These are phyloP conservation scores for Bifiguratus adelaidae DNA, from an alignment of 192 early-diverging fungal species.

Conservation along the genomic window DNA sequence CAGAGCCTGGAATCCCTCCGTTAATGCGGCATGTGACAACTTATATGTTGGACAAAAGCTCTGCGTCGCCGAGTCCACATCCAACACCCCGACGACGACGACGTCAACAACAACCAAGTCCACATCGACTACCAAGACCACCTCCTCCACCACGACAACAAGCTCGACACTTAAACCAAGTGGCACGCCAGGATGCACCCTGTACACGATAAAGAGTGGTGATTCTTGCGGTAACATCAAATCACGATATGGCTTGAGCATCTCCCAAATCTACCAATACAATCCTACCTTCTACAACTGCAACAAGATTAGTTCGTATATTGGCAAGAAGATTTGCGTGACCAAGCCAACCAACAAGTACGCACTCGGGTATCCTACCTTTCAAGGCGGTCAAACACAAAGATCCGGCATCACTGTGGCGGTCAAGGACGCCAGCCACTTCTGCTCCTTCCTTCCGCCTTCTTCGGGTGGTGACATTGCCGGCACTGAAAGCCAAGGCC, in stretches of 20 bases:
- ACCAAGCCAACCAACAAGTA: no score
- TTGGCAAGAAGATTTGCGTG: no score
- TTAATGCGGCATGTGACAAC: slow-evolving; percentile 1
- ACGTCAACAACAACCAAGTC: no score
- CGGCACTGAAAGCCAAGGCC: slow-evolving; percentile 23
- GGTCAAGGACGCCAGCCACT: slow-evolving; percentile 6
- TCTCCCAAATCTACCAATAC: no score
- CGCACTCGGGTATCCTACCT: no score
- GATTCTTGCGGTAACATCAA: not conserved
- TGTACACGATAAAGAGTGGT: not conserved
- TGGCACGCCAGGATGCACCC: not conserved
- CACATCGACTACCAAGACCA: no score
- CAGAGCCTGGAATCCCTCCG: not conserved
- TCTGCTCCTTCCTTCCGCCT: slow-evolving; percentile 33
- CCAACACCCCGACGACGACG: no score
- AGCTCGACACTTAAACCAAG: no score
- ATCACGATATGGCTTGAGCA: not conserved
- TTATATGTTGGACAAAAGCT: not conserved
- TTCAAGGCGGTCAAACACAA: no score
- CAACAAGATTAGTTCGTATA: no score
- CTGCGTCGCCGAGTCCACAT: not conserved
- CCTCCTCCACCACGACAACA: no score
- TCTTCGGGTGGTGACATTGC: slow-evolving; percentile 18
- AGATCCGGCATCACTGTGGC: not conserved
- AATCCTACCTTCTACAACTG: no score